Evolutionary conservation across 228 moss, liverwort and hornwort species (phyloP).

Genomic region (Sphagnum magellanicum): DNA sequence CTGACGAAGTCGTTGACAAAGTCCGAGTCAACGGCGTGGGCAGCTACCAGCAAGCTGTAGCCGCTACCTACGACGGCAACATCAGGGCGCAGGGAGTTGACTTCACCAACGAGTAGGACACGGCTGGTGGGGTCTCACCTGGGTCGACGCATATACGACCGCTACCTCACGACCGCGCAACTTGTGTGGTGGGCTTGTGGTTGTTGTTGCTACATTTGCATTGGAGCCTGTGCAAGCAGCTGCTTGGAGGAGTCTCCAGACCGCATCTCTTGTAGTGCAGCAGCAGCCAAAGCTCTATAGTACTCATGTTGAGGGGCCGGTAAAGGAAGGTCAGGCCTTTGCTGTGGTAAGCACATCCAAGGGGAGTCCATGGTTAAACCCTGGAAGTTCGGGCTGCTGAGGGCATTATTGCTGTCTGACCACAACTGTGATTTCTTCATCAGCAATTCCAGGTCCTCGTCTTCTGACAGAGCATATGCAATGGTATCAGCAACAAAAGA

Average conservation of each 20-base stretch:
- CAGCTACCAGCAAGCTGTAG: too few relatives aligned
- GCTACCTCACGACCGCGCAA: slow-evolving; percentile 7
- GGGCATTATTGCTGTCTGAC: slow-evolving; percentile 26
- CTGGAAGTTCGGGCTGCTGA: slow-evolving; percentile 18
- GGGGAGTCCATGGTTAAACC: slow-evolving; percentile 21
- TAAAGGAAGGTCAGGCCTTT: slow-evolving; percentile 17
- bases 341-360: slow-evolving; percentile 19
- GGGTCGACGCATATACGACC: too few relatives aligned
- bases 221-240: slow-evolving; percentile 44
- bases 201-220: slow-evolving; percentile 38
- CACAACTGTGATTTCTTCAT: slow-evolving; percentile 43
- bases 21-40: too few relatives aligned
- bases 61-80: too few relatives aligned
- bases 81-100: too few relatives aligned
- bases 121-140: too few relatives aligned
- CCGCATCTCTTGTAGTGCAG: slow-evolving; percentile 72
- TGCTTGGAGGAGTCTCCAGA: slow-evolving; percentile 48
- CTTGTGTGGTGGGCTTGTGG: slow-evolving; percentile 23
- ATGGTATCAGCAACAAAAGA: too few relatives aligned
- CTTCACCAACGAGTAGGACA: too few relatives aligned
- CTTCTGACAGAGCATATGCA: slow-evolving; percentile 28
- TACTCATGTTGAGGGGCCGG: slow-evolving; percentile 18
- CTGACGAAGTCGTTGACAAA: too few relatives aligned
- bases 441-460: slow-evolving; percentile 37
- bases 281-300: slow-evolving; percentile 67